Base-by-base conservation (phyloP, 2,329 filamentous ascomycete genomes). In the Ophiostoma triangulosporum region DNA sequence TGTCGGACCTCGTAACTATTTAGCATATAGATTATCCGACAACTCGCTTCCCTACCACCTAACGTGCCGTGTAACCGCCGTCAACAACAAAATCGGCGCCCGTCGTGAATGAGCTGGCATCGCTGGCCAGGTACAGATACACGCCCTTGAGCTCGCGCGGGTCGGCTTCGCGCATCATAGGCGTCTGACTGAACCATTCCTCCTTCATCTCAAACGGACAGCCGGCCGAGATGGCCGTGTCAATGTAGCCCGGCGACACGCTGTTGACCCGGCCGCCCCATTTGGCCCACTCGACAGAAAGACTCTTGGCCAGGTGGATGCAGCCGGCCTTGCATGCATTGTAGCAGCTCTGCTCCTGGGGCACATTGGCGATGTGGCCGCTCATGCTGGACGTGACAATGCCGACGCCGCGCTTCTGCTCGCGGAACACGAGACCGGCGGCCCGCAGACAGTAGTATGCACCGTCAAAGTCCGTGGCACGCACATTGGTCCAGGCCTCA, bases 121-220 rank as follows among this genome's bases (percentile, higher is more conserved):
- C 87, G 14, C 83, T 87, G n/a, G 86, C 84, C 54, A 94, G 73
- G 68, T 89, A 93, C 48, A 94, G 68, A 65, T 86, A 95, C n/a
- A 83, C 83, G 17, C 86, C 88, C 71, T 91, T 90, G 61, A 94
- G 73, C 71, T 95, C 88, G 56, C 80, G 76, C 2, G 79, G 71
- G 58, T 81, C 73, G 9, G 84, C 88, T 63, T 89, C 83, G 59
- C 88, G 77, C 83, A 80, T 85, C 81, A 91, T 85, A 12, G 86
- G 86, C 35, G 84, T 90, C 75, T 86, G 90, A 62, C 81, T 79
- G 64, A 79, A 81, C 83, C 86, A 90, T 55, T 85, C 73, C 40
- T 77, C 73, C 74, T 87, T 86, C 3, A 78, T 83, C 60, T 86
- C 83, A 9, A 72, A 62, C 0, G 78, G 71, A 8, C 80, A 73